Evolutionary conservation across 2,329 filamentous ascomycete species (phyloP), one percentile per base, ranked within the genome.

Genomic region (Whalleya microplaca): DNA sequence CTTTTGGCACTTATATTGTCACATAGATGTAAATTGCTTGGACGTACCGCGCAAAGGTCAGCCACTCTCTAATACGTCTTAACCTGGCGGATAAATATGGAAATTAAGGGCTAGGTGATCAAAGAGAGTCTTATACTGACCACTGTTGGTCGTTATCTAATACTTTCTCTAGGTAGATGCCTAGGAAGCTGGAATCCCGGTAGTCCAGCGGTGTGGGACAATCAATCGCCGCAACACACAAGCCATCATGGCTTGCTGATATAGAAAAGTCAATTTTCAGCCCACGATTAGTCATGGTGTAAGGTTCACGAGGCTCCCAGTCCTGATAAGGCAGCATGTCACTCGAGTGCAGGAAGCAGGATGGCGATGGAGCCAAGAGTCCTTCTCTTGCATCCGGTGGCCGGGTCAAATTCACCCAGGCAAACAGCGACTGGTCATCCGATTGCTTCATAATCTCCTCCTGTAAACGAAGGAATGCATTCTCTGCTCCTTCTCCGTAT

Each of bases 301-400:
- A 69, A 0, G 68, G 64, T 1, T 58, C 52, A 12, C 65, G 62
- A 6, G 66, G 66, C 54, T 71, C 68, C 64, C 65, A 70, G 48
- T 73, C 71, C 45, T 69, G 58, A 53, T 69, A 73, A 9, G 66
- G 66, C 8, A 72, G 53, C 2, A 69, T 70, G 18, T 71, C 62
- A 10, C 70, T 70, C 1, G 73, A 74, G 55, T 73, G 71, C 2
- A 70, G 69, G 61, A 79, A 79, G 2, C 69, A 69, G 41, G 65
- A 62, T n/a, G 76, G 18, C 83, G 79, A 0, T 85, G 88, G 67
- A 79, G 78, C 56, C 12, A 70, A 55, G 10, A 69, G 57, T 1
- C 68, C 66, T 21, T 53, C 55, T 4, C 48, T 58, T 1, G 48
- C 48, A 2, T 79, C 79, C 1, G 56, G 45, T 8, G 57, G 44